Conservation (phyloP, 2,329 filamentous ascomycete species). For the Xylaria sp. region DNA sequence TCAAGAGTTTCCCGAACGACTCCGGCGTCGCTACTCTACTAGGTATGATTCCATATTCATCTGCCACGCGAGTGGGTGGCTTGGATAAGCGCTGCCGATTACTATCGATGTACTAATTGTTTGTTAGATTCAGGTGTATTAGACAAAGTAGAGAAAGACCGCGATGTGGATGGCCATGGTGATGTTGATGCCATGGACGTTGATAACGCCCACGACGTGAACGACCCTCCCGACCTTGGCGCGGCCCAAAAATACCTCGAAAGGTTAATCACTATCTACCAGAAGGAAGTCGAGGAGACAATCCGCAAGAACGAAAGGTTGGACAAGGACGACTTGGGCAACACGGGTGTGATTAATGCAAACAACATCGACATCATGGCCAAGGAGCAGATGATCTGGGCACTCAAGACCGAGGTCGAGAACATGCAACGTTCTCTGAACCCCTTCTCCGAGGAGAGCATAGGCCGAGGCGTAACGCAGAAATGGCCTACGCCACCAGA, state of each 20-base stretch:
- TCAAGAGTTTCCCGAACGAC: not conserved
- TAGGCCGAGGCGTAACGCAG: conserved; percentile 15
- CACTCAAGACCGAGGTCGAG: conserved; percentile 28
- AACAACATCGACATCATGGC: conserved; percentile 36
- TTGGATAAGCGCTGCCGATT: not conserved
- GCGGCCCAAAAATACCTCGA: conserved; percentile 6
- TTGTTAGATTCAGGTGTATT: not conserved
- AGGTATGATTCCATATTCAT: not conserved
- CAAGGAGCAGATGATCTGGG: conserved; percentile 31
- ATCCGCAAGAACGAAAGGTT: conserved; percentile 22
- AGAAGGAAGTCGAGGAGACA: not conserved
- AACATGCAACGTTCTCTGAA: conserved; percentile 16
- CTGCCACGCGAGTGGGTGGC: too few relatives aligned
- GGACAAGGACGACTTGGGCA: conserved; percentile 30
- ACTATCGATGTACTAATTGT: not conserved
- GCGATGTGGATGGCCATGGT: not conserved
- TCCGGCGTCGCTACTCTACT: not conserved
- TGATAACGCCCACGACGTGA: not conserved
- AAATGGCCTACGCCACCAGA: conserved; percentile 19
- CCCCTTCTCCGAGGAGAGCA: not conserved
- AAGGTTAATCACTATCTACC: conserved; percentile 7
- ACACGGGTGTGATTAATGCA: conserved; percentile 17
- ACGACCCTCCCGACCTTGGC: not conserved
- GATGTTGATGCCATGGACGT: too few relatives aligned
- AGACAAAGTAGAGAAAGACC: not conserved